Evolutionary conservation across 441 rosid genomes (phyloP).

Genomic region (Aleurites moluccanus): DNA sequence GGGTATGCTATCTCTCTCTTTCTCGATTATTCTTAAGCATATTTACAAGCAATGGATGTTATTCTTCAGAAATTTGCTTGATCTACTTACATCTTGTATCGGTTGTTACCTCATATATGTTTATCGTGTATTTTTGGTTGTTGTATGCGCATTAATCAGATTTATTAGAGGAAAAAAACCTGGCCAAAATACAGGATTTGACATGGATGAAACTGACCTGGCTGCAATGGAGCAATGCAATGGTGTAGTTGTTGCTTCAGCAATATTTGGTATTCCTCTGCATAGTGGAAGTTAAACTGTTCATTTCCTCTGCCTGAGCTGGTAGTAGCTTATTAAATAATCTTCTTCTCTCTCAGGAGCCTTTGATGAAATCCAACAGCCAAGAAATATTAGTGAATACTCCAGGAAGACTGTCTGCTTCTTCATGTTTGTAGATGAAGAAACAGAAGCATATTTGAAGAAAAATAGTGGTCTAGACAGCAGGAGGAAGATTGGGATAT

Average conservation of each 20-base stretch:
- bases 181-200: slow-evolving; percentile 71
- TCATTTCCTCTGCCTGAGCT: slow-evolving; percentile 17
- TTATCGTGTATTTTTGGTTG: slow-evolving; percentile 17
- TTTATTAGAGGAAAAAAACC: slow-evolving; percentile 80
- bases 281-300: slow-evolving; percentile 14
- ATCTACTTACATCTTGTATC: slow-evolving; percentile 8
- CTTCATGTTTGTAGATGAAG: slow-evolving; percentile 88
- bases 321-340: slow-evolving; percentile 24
- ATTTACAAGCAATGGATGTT: not conserved
- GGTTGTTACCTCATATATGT: not conserved
- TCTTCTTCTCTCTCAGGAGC: slow-evolving; percentile 52
- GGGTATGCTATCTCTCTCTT: slow-evolving; percentile 52
- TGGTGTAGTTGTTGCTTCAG: slow-evolving; percentile 86
- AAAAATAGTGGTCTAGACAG: slow-evolving; percentile 47
- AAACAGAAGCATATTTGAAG: slow-evolving; percentile 74
- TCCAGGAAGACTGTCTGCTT: slow-evolving; percentile 70
- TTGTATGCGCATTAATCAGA: slow-evolving; percentile 37
- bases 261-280: slow-evolving; percentile 71
- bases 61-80: not conserved
- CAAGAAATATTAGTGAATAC: slow-evolving; percentile 67
- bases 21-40: slow-evolving; percentile 4
- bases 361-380: slow-evolving; percentile 82
- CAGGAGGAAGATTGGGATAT: slow-evolving; percentile 60
- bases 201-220: slow-evolving; percentile 70
- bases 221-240: slow-evolving; percentile 74